phyloP scores from a whole-genome alignment of 139 green algal species.

The Limnomonas spitsbergensis region DNA sequence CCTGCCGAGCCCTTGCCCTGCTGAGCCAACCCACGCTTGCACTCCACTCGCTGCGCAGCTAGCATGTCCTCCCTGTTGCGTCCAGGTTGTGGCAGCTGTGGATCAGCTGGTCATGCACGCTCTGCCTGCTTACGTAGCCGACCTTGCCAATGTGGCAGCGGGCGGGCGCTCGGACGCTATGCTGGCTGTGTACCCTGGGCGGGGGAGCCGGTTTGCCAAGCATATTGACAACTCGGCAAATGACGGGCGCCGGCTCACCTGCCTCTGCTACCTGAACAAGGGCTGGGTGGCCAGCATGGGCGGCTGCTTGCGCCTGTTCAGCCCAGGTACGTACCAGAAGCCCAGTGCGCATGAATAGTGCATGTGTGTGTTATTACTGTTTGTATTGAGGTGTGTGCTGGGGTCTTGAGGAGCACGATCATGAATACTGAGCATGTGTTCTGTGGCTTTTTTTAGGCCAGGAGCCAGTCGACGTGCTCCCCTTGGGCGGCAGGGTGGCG shows the following conservation, averaged over 20 bases:
- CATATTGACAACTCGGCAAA: conserved; percentile 58
- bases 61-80: neutral
- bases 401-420: too few relatives aligned
- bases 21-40: too few relatives aligned
- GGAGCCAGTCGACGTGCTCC: conserved; percentile 35
- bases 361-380: too few relatives aligned
- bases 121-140: conserved; percentile 23
- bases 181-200: conserved; percentile 47
- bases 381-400: too few relatives aligned
- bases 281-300: conserved; percentile 24
- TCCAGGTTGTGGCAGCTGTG: conserved; percentile 35
- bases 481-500: conserved; percentile 38
- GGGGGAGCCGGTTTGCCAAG: conserved; percentile 36
- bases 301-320: conserved; percentile 40
- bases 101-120: conserved; percentile 43
- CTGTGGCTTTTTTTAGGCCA: neutral
- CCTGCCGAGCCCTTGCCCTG: too few relatives aligned
- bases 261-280: conserved; percentile 54
- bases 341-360: too few relatives aligned
- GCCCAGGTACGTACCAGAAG: too few relatives aligned
- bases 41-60: too few relatives aligned
- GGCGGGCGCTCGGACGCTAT: conserved; percentile 39
- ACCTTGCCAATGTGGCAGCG: conserved; percentile 21
- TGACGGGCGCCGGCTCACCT: conserved; percentile 49
- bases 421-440: too few relatives aligned